Conservation (phyloP, 2,329 filamentous ascomycete genomes). For the Aspergillus tanneri region DNA sequence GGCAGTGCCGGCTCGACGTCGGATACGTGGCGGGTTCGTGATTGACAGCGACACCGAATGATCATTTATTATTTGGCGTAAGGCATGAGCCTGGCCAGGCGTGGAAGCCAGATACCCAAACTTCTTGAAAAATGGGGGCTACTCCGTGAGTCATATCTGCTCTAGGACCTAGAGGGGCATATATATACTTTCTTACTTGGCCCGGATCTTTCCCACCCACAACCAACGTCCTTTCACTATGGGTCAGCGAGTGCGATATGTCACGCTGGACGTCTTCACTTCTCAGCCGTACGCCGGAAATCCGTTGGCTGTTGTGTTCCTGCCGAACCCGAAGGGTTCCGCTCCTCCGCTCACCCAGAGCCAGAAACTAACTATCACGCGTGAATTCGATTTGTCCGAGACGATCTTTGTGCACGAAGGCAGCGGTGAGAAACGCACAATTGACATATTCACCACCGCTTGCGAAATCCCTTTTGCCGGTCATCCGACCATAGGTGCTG, state of each 20-base stretch:
- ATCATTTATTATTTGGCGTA: conserved; percentile 6
- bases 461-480: conserved; percentile 58
- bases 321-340: conserved; percentile 34
- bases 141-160: too few relatives aligned
- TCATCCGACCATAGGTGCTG: conserved; percentile 58
- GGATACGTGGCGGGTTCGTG: conserved; percentile 42
- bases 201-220: not conserved
- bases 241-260: not conserved
- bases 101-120: too few relatives aligned
- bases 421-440: conserved; percentile 22
- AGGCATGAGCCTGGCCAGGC: too few relatives aligned
- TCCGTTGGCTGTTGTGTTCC: conserved; percentile 53
- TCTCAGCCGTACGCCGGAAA: conserved; percentile 47
- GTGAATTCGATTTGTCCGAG: conserved; percentile 59
- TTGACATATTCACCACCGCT: conserved; percentile 55
- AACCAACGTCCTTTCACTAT: not conserved
- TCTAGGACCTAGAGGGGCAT: too few relatives aligned
- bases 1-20: conserved; percentile 31
- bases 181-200: not conserved
- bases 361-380: conserved; percentile 53
- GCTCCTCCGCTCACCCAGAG: conserved; percentile 37
- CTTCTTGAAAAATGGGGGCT: too few relatives aligned
- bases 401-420: conserved; percentile 52
- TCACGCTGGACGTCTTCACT: conserved; percentile 42
- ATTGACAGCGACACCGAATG: conserved; percentile 47